Evolutionary conservation across 2,329 filamentous ascomycete species (phyloP), one percentile per base, ranked within the genome.

Genomic region (Remersonia thermophila): DNA sequence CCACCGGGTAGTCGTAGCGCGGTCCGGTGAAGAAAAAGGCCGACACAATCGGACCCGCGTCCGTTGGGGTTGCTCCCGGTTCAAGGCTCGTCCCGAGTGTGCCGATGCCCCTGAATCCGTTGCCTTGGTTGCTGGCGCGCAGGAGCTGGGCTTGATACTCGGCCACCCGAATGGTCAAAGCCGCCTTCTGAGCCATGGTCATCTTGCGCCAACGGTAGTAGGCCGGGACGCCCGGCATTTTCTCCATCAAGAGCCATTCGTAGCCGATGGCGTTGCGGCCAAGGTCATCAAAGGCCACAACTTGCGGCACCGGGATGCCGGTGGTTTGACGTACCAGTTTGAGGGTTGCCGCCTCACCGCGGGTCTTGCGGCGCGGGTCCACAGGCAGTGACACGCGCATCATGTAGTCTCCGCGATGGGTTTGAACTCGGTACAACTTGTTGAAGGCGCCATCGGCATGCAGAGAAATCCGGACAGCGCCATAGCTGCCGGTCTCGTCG

Each of bases 161-260:
- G 12, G 56, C 58, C 7, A 60, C 20, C 7, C 47, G 43, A 11
- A 50, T 41, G 3, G 54, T 48, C 4, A 63, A 33, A 5, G 38
- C 38, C 27, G 47, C 45, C 39, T 65, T 65, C 9, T 51, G 43
- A 3, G 41, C 41, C 44, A 52, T 46, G 0, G 52, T 33, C 43
- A 65, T 53, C 12, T 39, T 50, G 4, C 53, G 49, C 55, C 55
- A 60, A 25, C 41, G 30, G 32, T 41, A 32, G 44, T 50, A 34
- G 1, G 42, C 45, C 5, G 51, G 42, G 9, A 26, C 42, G 0
- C 56, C 57, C 8, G 49, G 35, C 39, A 55, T 41, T 17, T 42
- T 32, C 25, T 46, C 47, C 54, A 62, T 59, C 17, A 62, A 35
- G 5, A 61, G 57, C 58, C 58, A 63, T 47, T 62, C 58, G 26